Conservation (phyloP, 257 asterid genomes). For the Sherardia arvensis region DNA sequence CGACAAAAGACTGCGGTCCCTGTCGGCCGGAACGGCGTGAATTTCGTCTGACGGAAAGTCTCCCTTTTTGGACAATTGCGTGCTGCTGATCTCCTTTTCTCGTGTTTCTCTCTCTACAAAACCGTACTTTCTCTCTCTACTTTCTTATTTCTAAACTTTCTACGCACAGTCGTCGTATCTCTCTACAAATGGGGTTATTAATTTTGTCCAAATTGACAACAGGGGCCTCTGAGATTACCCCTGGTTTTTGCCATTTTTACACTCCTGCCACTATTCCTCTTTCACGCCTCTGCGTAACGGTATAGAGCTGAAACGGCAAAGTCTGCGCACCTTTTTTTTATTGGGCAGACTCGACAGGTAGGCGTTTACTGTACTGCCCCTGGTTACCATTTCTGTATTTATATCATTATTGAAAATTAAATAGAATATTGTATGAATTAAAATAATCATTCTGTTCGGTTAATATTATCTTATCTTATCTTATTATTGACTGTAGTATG, state of each 20-base stretch:
- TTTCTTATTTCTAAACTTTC: slow-evolving; percentile 17
- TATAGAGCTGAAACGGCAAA: slow-evolving; percentile 23
- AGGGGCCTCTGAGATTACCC: slow-evolving; percentile 32
- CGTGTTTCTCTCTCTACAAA: slow-evolving; percentile 13
- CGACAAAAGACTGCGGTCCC: background rate
- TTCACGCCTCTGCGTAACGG: slow-evolving; percentile 20
- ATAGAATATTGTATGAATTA: too few relatives aligned
- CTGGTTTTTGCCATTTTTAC: slow-evolving; percentile 18
- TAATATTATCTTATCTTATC: too few relatives aligned
- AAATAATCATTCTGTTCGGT: too few relatives aligned
- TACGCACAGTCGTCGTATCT: slow-evolving; percentile 43
- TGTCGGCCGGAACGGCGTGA: background rate
- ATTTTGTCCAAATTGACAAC: slow-evolving; percentile 6
- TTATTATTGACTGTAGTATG: too few relatives aligned
- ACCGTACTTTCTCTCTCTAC: background rate
- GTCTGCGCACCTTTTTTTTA: slow-evolving; percentile 22
- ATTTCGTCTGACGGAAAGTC: slow-evolving; percentile 15
- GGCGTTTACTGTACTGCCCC: background rate
- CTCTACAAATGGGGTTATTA: slow-evolving; percentile 22
- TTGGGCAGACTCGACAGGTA: background rate
- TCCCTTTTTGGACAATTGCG: slow-evolving; percentile 17
- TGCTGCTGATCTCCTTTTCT: slow-evolving; percentile 19
- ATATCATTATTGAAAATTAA: too few relatives aligned
- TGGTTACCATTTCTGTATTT: too few relatives aligned
- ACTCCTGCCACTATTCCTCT: slow-evolving; percentile 24